Conservation (phyloP, 257 asterid genomes). For the Oldenlandia corymbosa region DNA sequence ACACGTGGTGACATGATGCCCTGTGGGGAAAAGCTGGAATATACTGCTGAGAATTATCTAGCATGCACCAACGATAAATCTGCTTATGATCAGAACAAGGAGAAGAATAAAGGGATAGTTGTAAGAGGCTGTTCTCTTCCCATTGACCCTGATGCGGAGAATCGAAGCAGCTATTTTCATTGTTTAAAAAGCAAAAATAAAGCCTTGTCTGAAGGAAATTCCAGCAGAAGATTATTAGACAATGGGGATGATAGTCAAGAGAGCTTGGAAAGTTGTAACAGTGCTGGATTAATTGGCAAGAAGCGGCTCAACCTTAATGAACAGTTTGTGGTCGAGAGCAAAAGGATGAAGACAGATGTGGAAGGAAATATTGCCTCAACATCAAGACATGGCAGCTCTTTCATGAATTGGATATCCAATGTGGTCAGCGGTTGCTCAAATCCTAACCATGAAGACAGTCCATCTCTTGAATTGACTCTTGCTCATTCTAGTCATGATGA, state of each 20-base stretch:
- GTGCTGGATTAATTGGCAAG: slow-evolving; percentile 35
- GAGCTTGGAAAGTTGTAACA: slow-evolving; percentile 69
- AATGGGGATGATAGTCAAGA: slow-evolving; percentile 31
- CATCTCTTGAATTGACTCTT: slow-evolving; percentile 24
- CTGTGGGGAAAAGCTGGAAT: slow-evolving; percentile 25
- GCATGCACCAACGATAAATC: slow-evolving; percentile 13
- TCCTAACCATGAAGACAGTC: slow-evolving; percentile 24
- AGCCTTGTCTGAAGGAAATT: slow-evolving; percentile 39
- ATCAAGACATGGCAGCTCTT: slow-evolving; percentile 44
- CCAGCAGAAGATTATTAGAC: slow-evolving; percentile 16
- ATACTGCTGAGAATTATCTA: slow-evolving; percentile 42
- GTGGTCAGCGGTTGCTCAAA: slow-evolving; percentile 58
- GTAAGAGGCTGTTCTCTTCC: slow-evolving; percentile 20
- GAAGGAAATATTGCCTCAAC: slow-evolving; percentile 27
- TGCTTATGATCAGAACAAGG: slow-evolving; percentile 13
- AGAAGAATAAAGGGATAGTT: slow-evolving; percentile 18
- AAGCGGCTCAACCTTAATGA: slow-evolving; percentile 28
- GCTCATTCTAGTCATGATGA: slow-evolving; percentile 21
- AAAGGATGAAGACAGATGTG: slow-evolving; percentile 38
- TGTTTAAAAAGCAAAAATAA: slow-evolving; percentile 45
- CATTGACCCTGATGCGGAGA: slow-evolving; percentile 27
- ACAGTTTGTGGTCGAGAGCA: slow-evolving; percentile 27
- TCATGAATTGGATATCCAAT: slow-evolving; percentile 70
- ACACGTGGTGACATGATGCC: background rate
- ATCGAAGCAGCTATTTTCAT: slow-evolving; percentile 20